phyloP scores from a whole-genome alignment of 2,329 filamentous ascomycete genomes.

The Fusarium albidum region DNA sequence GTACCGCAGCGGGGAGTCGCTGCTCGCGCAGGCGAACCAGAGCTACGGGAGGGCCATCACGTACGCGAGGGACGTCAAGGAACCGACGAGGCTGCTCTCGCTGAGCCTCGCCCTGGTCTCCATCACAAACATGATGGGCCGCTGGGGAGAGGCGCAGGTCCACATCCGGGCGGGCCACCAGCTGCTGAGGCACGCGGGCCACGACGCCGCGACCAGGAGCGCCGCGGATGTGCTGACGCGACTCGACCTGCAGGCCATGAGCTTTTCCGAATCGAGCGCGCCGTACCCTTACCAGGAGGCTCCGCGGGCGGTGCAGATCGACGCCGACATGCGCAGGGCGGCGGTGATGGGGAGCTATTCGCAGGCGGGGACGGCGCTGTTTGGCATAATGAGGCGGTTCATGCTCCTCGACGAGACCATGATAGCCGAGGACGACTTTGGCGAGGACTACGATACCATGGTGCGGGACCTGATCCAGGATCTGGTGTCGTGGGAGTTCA shows the following conservation, averaged over 20 bases:
- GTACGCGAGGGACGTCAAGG: constrained; percentile 38
- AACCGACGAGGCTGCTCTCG: constrained; percentile 39
- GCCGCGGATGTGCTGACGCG: constrained; percentile 40
- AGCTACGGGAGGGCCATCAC: constrained; percentile 43
- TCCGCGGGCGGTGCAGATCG: constrained; percentile 21
- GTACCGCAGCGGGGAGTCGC: constrained; percentile 4
- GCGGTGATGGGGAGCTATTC: constrained; percentile 29
- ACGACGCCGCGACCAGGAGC: constrained; percentile 17
- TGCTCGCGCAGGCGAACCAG: constrained; percentile 33
- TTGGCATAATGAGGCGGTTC: constrained; percentile 31
- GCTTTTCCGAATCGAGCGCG: constrained; percentile 43
- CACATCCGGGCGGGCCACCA: constrained; percentile 44
- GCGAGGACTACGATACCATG: not conserved
- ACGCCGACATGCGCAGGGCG: constrained; percentile 15
- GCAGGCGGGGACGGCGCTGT: constrained; percentile 34
- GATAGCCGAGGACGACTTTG: not conserved
- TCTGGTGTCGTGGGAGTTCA: constrained; percentile 33
- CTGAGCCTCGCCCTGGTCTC: constrained; percentile 45
- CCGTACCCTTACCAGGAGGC: constrained; percentile 40
- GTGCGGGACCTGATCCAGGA: constrained; percentile 16
- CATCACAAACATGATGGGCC: constrained; percentile 43
- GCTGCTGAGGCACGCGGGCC: constrained; percentile 34
- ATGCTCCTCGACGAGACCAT: constrained; percentile 31
- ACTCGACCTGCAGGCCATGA: constrained; percentile 46
- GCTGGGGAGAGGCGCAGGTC: constrained; percentile 42